Percentiles rank a stretch among this genome's conserved stretches.
Conservation (phyloP, 2,329 filamentous ascomycete genomes). For the Xylaria sp. region DNA sequence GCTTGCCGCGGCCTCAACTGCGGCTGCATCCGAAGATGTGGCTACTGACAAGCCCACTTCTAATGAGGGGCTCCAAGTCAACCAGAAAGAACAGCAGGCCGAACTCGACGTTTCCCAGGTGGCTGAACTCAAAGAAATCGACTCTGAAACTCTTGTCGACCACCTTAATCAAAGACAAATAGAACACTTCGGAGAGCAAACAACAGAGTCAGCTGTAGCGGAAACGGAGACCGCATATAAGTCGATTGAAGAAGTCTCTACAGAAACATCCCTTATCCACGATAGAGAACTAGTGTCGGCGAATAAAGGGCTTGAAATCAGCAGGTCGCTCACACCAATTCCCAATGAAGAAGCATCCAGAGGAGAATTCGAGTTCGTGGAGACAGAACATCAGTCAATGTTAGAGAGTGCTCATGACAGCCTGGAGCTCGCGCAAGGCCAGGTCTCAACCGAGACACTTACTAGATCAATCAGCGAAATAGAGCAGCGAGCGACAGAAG, state of each 20-base stretch:
- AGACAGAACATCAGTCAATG: not conserved
- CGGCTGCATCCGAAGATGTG: not conserved
- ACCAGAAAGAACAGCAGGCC: not conserved
- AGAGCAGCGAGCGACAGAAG: slow-evolving; percentile 9
- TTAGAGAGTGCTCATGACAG: slow-evolving; percentile 5
- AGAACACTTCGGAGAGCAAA: not conserved
- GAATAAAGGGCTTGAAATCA: not conserved
- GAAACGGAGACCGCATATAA: not conserved
- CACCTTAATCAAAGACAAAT: not conserved
- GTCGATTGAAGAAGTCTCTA: not conserved
- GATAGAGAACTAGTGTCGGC: slow-evolving; percentile 5
- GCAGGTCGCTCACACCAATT: not conserved
- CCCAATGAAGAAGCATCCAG: not conserved
- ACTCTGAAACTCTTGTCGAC: slow-evolving; percentile 10
- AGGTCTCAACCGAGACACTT: not conserved
- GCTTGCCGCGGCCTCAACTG: not conserved
- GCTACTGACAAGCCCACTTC: not conserved
- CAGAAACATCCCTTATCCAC: not conserved
- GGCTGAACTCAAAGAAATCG: slow-evolving; percentile 14
- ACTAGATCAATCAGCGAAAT: not conserved
- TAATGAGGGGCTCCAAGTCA: not conserved
- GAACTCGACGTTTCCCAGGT: not conserved
- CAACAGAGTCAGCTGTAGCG: not conserved
- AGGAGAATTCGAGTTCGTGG: not conserved
- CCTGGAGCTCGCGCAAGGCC: slow-evolving; percentile 1